These are phyloP conservation scores for Onygenales sp. DNA, from an alignment of 2,329 filamentous ascomycete species.

Conservation along the genomic window DNA sequence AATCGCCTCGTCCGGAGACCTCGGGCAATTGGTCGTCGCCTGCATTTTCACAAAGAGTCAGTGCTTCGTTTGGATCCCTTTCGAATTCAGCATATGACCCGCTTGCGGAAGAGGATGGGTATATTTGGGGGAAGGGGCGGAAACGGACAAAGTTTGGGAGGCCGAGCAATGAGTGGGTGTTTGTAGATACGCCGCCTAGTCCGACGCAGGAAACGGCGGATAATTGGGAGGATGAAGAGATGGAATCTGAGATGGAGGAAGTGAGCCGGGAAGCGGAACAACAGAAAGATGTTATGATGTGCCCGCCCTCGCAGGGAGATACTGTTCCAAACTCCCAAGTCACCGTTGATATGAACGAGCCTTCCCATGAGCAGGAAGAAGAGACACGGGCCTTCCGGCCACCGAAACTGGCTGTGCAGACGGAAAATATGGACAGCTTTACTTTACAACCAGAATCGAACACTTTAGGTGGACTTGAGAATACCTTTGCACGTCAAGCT, in stretches of 20 bases:
- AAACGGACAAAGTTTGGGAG: conserved; percentile 63
- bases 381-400: not conserved
- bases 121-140: conserved; percentile 49
- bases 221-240: conserved; percentile 6
- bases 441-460: not conserved
- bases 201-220: conserved; percentile 30
- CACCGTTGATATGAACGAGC: not conserved
- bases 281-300: conserved; percentile 6
- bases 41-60: conserved; percentile 64
- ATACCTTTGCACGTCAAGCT: not conserved
- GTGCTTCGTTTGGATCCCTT: conserved; percentile 59
- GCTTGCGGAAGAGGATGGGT: conserved; percentile 58
- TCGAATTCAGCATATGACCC: conserved; percentile 57
- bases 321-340: not conserved
- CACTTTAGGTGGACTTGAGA: not conserved
- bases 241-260: conserved; percentile 5
- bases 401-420: not conserved
- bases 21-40: conserved; percentile 62
- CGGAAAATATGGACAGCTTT: conserved; percentile 6
- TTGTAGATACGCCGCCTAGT: conserved; percentile 61
- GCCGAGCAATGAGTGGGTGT: conserved; percentile 62
- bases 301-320: conserved; percentile 9
- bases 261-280: not conserved
- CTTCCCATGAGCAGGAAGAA: not conserved
- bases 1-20: conserved; percentile 11